Conservation (phyloP, 1,139 yeast species). For the Yamadazyma taylorii region DNA sequence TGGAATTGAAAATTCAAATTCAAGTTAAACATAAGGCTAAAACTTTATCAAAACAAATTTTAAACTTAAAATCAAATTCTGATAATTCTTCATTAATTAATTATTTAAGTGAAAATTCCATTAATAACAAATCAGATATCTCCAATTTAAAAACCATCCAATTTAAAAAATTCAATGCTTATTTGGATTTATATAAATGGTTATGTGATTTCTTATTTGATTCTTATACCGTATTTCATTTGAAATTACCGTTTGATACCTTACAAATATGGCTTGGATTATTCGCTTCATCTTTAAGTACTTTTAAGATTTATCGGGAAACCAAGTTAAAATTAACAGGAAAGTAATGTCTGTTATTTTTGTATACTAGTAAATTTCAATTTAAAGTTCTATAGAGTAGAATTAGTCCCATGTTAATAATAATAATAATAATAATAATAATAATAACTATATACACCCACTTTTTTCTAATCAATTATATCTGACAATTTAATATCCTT, state of each 20-base stretch:
- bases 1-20: slow-evolving; percentile 39
- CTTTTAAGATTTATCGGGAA: slow-evolving; percentile 42
- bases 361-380: slow-evolving; percentile 3
- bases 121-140: slow-evolving; percentile 20
- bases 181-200: slow-evolving; percentile 43
- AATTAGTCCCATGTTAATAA: slow-evolving; percentile 10
- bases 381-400: slow-evolving; percentile 4
- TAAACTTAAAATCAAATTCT: slow-evolving; percentile 20
- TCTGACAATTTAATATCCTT: slow-evolving; percentile 32
- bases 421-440: too few relatives aligned
- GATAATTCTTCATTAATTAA: slow-evolving; percentile 13
- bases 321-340: slow-evolving; percentile 25
- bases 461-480: slow-evolving; percentile 11
- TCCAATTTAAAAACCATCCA: slow-evolving; percentile 31
- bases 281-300: slow-evolving; percentile 40
- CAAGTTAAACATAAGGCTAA: slow-evolving; percentile 43
- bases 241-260: slow-evolving; percentile 43
- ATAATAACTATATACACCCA: neutral
- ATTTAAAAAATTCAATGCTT: slow-evolving; percentile 39
- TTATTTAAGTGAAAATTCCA: slow-evolving; percentile 19
- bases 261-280: slow-evolving; percentile 52
- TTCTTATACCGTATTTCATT: slow-evolving; percentile 43
- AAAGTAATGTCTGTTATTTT: neutral
- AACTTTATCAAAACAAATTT: slow-evolving; percentile 36
- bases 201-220: slow-evolving; percentile 44